Percentiles rank a stretch among this genome's conserved stretches.
Conservation (phyloP, 768 basidiomycete genomes). For the Amanita molliuscula region DNA sequence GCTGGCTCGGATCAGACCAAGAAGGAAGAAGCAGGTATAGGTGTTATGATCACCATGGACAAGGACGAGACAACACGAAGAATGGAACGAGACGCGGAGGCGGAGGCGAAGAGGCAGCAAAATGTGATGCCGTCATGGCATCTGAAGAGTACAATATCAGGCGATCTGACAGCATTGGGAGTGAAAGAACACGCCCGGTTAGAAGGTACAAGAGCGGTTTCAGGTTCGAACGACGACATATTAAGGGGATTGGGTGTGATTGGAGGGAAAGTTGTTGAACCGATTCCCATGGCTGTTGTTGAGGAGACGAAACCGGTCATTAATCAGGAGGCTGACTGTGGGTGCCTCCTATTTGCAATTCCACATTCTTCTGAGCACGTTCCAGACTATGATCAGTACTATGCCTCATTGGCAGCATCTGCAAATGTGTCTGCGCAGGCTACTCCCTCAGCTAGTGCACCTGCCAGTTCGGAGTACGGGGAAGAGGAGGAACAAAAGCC, state of each 20-base stretch:
- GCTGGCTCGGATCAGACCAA: slow-evolving; percentile 57
- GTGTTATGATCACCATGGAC: slow-evolving; percentile 82
- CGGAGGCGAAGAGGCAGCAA: slow-evolving; percentile 79
- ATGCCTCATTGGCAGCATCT: slow-evolving; percentile 64
- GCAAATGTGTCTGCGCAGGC: slow-evolving; percentile 41
- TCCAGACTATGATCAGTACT: slow-evolving; percentile 74
- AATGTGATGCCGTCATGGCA: slow-evolving; percentile 94
- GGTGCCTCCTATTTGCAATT: slow-evolving; percentile 16
- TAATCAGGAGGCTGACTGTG: slow-evolving; percentile 57
- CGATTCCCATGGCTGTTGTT: slow-evolving; percentile 7
- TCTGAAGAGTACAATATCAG: slow-evolving; percentile 90
- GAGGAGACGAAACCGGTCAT: slow-evolving; percentile 34
- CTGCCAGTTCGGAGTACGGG: slow-evolving; percentile 35
- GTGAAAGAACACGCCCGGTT: slow-evolving; percentile 59
- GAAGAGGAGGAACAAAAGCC: slow-evolving; percentile 69
- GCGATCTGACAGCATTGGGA: slow-evolving; percentile 82
- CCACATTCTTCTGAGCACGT: background rate
- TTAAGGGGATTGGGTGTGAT: slow-evolving; percentile 57
- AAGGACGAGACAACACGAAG: slow-evolving; percentile 73
- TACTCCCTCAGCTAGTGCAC: slow-evolving; percentile 48
- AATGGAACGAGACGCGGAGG: slow-evolving; percentile 68
- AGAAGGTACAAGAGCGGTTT: slow-evolving; percentile 20
- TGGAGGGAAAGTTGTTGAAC: slow-evolving; percentile 22
- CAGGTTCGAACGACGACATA: slow-evolving; percentile 60
- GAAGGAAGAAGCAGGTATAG: slow-evolving; percentile 66